These are phyloP conservation scores for Pyrrhoderma lamaoense DNA, from an alignment of 1,284 basidiomycete species.

Conservation along the genomic window DNA sequence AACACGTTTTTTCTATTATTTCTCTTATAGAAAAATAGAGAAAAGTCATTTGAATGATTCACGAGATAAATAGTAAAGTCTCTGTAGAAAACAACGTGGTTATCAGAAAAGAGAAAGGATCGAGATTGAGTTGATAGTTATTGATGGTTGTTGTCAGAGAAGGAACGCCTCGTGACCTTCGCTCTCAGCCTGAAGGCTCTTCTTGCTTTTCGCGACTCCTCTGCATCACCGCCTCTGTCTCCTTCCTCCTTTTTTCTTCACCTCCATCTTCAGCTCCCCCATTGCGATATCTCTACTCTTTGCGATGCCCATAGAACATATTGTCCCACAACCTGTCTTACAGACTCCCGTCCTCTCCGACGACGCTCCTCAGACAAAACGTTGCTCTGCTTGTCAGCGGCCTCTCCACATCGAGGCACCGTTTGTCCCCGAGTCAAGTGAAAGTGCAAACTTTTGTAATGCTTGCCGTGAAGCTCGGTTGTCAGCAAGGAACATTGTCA, in stretches of 20 bases:
- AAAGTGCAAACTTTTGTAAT: constrained; percentile 30
- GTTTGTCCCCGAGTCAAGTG: constrained; percentile 24
- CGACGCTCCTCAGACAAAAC: constrained; percentile 21
- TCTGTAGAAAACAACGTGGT: too few species aligned
- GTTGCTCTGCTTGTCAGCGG: constrained; percentile 21
- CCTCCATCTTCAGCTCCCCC: background rate
- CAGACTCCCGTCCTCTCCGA: constrained; percentile 9
- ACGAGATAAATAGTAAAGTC: too few species aligned
- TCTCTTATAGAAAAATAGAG: too few species aligned
- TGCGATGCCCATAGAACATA: constrained; percentile 31
- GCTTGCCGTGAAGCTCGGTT: constrained; percentile 26
- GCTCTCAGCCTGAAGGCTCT: too few species aligned
- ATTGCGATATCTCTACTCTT: constrained; percentile 7
- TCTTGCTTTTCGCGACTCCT: too few species aligned
- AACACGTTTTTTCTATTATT: too few species aligned
- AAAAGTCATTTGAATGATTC: too few species aligned
- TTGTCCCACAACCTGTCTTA: constrained; percentile 19
- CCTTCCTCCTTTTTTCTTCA: background rate
- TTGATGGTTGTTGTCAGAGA: too few species aligned
- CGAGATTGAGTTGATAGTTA: too few species aligned
- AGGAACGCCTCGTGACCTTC: too few species aligned
- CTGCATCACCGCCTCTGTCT: background rate
- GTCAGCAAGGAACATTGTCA: background rate
- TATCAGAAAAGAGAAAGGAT: too few species aligned
- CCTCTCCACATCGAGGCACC: constrained; percentile 18